Conservation (phyloP, 768 basidiomycete genomes). For the Tylopilus balloui region DNA sequence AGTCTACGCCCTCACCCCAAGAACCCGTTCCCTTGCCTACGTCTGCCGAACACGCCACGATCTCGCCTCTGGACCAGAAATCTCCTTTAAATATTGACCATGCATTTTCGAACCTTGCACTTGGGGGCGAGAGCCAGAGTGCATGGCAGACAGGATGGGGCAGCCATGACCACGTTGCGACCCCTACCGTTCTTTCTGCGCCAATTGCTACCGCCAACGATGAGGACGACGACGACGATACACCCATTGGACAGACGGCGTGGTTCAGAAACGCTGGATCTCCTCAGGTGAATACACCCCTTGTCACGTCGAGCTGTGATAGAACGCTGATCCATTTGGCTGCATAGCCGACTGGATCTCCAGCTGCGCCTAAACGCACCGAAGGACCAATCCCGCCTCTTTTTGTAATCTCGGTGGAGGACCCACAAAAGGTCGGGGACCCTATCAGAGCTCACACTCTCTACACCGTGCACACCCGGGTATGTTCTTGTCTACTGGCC, state of each 20-base stretch:
- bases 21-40: constrained; percentile 12
- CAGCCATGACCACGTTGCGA: constrained; percentile 28
- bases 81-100: constrained; percentile 23
- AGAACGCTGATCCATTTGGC: background rate
- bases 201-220: constrained; percentile 26
- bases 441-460: constrained; percentile 91
- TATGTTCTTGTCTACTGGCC: constrained; percentile 31
- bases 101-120: constrained; percentile 41
- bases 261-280: constrained; percentile 29
- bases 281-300: constrained; percentile 14
- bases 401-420: constrained; percentile 88
- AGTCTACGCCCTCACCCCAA: constrained; percentile 10
- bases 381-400: constrained; percentile 57
- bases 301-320: background rate
- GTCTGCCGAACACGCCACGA: constrained; percentile 25
- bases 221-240: constrained; percentile 69
- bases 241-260: constrained; percentile 51
- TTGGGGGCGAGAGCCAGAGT: constrained; percentile 43
- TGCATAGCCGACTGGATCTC: constrained; percentile 15
- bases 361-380: constrained; percentile 17
- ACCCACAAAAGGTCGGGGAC: constrained; percentile 96
- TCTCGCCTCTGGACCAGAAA: constrained; percentile 30
- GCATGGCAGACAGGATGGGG: constrained; percentile 54
- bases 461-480: constrained; percentile 92
- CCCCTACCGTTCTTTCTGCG: constrained; percentile 19